Evolutionary conservation across 1,284 basidiomycete genomes (phyloP), one percentile per base, ranked within the genome.

Genomic region (Leccinum pachyderme): DNA sequence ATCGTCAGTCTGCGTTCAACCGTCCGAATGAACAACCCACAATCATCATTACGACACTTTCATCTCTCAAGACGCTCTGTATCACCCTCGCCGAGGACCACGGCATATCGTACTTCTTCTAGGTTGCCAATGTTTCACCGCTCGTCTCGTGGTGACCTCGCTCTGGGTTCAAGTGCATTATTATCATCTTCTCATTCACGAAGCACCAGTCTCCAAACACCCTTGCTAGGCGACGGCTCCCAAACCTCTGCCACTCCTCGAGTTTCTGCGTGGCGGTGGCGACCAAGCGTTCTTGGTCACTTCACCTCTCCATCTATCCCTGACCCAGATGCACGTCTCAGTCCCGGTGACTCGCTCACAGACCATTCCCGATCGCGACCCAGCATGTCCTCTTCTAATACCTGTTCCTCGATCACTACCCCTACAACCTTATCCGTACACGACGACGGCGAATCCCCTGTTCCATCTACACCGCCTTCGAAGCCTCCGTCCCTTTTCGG

Each of bases 361-460:
- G 71, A 80, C 31, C 80, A 76, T 45, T 81, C 85, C 24, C 80
- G 86, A 44, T 81, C 86, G 27, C 79, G 86, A 29, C 84, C 83
- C 9, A 88, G 86, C 64, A 77, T 86, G 55, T 87, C 84, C 39
- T 88, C 86, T 18, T 78, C 76, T 9, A 75, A 80, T 49, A 86
- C 85, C 31, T 80, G 74, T 61, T 81, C 78, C 39, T 81, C 82
- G 15, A 67, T 70, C 50, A 77, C 76, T 4, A 72, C 75, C 15
- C 70, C 73, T 15, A 77, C 77, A 8, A 73, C 74, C 47, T 59
- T 71, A 37, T 67, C 67, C 37, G 43, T 65, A 13, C 66, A 64
- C 37, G 71, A 63, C 28, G 65, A 61, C 11, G 58, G 65, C 27
- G 60, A 60, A 53, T 66, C 64, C 15, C 63, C 57, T 27, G 72